Evolutionary conservation across 768 basidiomycete species (phyloP).

Genomic region (Clathrus columnatus): DNA sequence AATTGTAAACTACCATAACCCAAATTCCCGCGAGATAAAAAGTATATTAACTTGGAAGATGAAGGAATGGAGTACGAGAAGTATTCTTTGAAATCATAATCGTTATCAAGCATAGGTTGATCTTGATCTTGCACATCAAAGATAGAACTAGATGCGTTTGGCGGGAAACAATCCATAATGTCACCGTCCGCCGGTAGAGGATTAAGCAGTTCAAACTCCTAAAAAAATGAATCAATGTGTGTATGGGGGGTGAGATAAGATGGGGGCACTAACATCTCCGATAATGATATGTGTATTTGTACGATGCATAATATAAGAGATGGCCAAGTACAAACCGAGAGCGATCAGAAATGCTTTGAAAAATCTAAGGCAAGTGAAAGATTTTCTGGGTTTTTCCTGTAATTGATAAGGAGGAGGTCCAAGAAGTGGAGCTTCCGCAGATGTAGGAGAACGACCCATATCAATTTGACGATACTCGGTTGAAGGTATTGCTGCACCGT

Average conservation of each 20-base stretch:
- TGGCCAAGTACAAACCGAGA: conserved; percentile 18
- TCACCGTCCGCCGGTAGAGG: not conserved
- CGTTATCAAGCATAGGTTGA: not conserved
- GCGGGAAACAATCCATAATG: not conserved
- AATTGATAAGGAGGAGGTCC: not conserved
- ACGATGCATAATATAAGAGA: conserved; percentile 11
- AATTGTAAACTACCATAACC: conserved; percentile 24
- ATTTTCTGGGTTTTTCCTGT: not conserved
- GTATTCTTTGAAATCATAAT: not conserved
- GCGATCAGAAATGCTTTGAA: conserved; percentile 21
- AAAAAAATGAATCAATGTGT: no score
- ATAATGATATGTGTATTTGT: not conserved
- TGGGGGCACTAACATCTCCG: not conserved
- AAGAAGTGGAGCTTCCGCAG: not conserved
- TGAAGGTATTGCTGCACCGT: not conserved
- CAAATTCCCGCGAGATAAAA: conserved; percentile 26
- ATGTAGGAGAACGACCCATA: not conserved
- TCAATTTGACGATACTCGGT: not conserved
- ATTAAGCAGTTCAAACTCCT: no score
- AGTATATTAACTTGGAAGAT: conserved; percentile 18
- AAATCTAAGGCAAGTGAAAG: conserved; percentile 16
- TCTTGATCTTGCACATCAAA: not conserved
- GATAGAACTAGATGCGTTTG: not conserved
- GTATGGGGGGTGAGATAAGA: no score
- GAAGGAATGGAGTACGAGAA: conserved; percentile 1